These are phyloP conservation scores for Amanita subjunquillea DNA, from an alignment of 768 basidiomycete species.

Conservation along the genomic window DNA sequence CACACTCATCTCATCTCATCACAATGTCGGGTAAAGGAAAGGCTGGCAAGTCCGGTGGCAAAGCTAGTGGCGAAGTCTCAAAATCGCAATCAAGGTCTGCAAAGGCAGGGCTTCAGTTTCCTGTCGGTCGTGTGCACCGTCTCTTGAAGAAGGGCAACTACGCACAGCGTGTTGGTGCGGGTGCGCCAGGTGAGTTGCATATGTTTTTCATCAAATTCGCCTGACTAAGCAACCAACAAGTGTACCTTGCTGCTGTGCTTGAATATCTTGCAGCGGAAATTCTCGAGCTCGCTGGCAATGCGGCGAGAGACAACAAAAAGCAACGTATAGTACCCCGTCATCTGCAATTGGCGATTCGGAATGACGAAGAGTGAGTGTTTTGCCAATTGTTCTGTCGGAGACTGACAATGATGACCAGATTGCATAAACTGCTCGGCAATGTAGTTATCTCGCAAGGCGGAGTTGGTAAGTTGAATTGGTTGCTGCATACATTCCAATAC, in stretches of 20 bases:
- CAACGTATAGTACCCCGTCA: slow-evolving; percentile 93
- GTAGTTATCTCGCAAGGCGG: slow-evolving; percentile 84
- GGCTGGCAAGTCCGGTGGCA: slow-evolving; percentile 35
- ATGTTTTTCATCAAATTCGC: background rate
- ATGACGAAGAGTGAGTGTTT: slow-evolving; percentile 65
- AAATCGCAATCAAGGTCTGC: slow-evolving; percentile 65
- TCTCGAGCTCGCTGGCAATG: slow-evolving; percentile 85
- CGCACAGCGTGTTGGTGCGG: slow-evolving; percentile 80
- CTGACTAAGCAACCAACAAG: slow-evolving; percentile 22
- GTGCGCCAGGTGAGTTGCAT: slow-evolving; percentile 57
- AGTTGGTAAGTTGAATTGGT: slow-evolving; percentile 26
- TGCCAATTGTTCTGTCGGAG: background rate
- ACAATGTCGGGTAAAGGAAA: slow-evolving; percentile 46
- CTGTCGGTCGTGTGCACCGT: slow-evolving; percentile 89
- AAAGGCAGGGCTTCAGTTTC: slow-evolving; percentile 75
- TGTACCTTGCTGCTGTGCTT: slow-evolving; percentile 85
- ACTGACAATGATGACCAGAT: slow-evolving; percentile 17
- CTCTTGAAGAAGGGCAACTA: slow-evolving; percentile 84
- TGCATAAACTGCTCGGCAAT: slow-evolving; percentile 70
- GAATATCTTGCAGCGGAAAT: slow-evolving; percentile 93
- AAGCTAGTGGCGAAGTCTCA: slow-evolving; percentile 30
- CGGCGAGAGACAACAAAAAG: slow-evolving; percentile 79
- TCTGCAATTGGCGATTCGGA: slow-evolving; percentile 85
- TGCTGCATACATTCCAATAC: background rate
- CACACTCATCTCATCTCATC: slow-evolving; percentile 11